Evolutionary conservation across 176 grass and related monocot genomes (phyloP).

Genomic region (Juncus effusus): DNA sequence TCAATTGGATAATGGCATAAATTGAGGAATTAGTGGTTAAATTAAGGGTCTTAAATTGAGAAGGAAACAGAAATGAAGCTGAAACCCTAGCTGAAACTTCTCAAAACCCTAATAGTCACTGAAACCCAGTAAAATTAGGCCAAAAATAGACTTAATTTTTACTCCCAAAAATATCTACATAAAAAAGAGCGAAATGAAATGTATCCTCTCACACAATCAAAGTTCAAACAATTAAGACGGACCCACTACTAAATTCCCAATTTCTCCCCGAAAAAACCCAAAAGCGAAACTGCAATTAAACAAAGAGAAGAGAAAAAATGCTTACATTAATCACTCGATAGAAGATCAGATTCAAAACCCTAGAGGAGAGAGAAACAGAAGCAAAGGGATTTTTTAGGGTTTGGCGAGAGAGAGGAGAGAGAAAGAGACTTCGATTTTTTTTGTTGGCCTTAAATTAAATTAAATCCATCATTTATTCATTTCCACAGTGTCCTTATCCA

Average conservation of each 20-base stretch:
- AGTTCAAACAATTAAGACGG: background rate
- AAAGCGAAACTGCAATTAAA: background rate
- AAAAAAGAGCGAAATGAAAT: too few species aligned
- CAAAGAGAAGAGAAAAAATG: background rate
- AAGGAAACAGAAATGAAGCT: too few species aligned
- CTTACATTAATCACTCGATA: background rate
- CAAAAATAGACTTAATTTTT: too few species aligned
- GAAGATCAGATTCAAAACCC: constrained; percentile 4
- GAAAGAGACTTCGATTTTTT: background rate
- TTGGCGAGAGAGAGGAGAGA: background rate
- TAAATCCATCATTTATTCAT: constrained; percentile 8
- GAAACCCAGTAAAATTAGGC: too few species aligned
- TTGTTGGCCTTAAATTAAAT: background rate
- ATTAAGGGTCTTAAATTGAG: too few species aligned
- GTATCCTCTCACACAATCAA: too few species aligned
- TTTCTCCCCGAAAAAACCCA: background rate
- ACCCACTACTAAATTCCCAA: background rate
- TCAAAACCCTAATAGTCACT: too few species aligned
- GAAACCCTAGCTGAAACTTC: too few species aligned
- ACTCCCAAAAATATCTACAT: too few species aligned
- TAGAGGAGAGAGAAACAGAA: background rate
- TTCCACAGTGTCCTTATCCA: background rate
- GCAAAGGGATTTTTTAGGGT: background rate
- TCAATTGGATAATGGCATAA: too few species aligned
- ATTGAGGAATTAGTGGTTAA: too few species aligned